Base-by-base conservation (phyloP, 1,284 basidiomycete species). In the Grifola frondosa region DNA sequence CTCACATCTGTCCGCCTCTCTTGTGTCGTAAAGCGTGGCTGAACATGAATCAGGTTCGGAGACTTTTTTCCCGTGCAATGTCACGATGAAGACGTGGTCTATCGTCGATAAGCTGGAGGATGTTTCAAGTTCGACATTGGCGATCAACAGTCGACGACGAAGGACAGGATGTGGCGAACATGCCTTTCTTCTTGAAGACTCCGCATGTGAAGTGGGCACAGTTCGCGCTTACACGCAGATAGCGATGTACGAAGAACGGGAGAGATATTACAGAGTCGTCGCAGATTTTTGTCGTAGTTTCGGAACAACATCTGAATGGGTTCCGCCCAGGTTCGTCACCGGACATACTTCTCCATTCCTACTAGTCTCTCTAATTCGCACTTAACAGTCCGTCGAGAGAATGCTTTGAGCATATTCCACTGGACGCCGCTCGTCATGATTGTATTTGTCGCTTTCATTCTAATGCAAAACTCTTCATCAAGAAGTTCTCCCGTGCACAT, bases 81-180 rank as follows among this genome's bases (percentile, higher is more conserved):
- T 53, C n/a, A 30, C 53, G 22, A 45, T 64, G 24, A 57, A 57
- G 30, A 46, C 46, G 13, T 67, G 65, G 66, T 42, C 54, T 11
- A 53, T 63, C 42, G 46, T 61, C 21, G 53, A 56, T 37, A 46
- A 54, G 19, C 41, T 66, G 3, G 56, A 55, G 37, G 34, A 47
- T 4, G 56, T 69, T 40, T 33, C 37, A 4, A 57, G 59, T 2
- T 61, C 62, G 8, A 64, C 62, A 11, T 48, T 66, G 16, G 33
- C 67, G 1, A 45, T 65, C 41, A 68, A 63, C 32, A 63, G 62
- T 9, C 50, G 46, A 57, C 23, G 64, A 63, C 37, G 50, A 55
- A 36, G 54, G 56, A 3, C 56, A 58, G 30, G 64, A 63, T 30
- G 50, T 46, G 37, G 53, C 53, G 20, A 46, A 56, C 20, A 43